A percentile compares a stretch with the other conserved stretches of the same genome.
These are phyloP conservation scores for Amanita muscaria DNA, from an alignment of 768 basidiomycete species.

Conservation along the genomic window DNA sequence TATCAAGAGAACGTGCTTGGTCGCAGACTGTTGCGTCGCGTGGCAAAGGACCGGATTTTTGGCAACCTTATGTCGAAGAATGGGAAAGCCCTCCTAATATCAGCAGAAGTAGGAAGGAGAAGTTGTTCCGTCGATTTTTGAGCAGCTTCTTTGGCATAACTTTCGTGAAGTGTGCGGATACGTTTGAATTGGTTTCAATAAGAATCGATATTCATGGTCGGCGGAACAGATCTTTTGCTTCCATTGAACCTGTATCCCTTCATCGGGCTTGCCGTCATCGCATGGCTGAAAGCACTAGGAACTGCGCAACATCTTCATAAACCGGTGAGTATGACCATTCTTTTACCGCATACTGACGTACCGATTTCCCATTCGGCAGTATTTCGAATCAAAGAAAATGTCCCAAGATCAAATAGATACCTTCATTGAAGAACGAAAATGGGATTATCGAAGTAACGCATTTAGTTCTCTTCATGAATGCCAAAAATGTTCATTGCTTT, in stretches of 20 bases:
- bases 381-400: conserved; percentile 85
- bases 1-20: conserved; percentile 72
- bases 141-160: conserved; percentile 32
- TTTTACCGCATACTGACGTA: neutral
- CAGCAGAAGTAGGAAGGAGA: conserved; percentile 20
- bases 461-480: neutral
- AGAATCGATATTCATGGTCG: neutral
- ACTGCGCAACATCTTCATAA: conserved; percentile 63
- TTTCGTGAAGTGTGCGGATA: conserved; percentile 25
- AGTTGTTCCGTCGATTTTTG: conserved; percentile 24
- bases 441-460: conserved; percentile 70
- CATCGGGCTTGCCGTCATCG: conserved; percentile 50
- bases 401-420: conserved; percentile 52
- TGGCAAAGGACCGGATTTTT: conserved; percentile 76
- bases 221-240: conserved; percentile 40
- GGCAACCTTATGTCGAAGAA: conserved; percentile 77
- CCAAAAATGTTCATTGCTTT: neutral
- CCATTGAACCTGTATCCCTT: conserved; percentile 64
- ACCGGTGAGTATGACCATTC: conserved; percentile 34
- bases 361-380: conserved; percentile 32
- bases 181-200: no score
- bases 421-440: conserved; percentile 84
- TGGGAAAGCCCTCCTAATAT: conserved; percentile 55
- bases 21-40: conserved; percentile 78
- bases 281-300: conserved; percentile 57